A percentile compares a stretch with the other conserved stretches of the same genome.
These are phyloP conservation scores for Penicillium polonicum DNA, from an alignment of 2,329 filamentous ascomycete genomes.

Conservation along the genomic window DNA sequence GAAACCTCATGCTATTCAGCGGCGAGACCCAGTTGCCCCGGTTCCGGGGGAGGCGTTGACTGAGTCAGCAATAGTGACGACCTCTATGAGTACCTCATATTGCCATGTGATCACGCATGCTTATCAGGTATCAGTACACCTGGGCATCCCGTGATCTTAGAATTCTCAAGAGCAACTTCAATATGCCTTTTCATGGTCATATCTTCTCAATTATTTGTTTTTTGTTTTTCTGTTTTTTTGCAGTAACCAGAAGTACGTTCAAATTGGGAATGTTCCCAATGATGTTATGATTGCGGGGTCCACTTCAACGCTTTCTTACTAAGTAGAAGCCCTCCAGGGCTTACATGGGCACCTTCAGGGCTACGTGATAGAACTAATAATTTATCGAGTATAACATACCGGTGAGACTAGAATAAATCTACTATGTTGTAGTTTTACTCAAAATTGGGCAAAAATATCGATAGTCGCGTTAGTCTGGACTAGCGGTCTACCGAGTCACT, in stretches of 20 bases:
- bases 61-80: constrained; percentile 4
- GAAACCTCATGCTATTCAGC: not conserved
- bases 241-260: not conserved
- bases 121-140: not conserved
- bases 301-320: not conserved
- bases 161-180: not conserved
- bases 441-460: not conserved
- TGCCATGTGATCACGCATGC: not conserved
- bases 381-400: not conserved
- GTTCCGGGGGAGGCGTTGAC: not conserved
- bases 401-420: not conserved
- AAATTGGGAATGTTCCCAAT: not conserved
- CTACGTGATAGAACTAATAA: not conserved
- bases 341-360: not conserved
- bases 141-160: too few species aligned
- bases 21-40: not conserved
- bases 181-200: not conserved
- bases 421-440: not conserved
- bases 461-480: not conserved
- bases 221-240: too few species aligned
- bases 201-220: not conserved
- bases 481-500: not conserved
- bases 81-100: too few species aligned
- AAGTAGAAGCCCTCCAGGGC: not conserved
- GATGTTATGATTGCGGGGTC: constrained; percentile 13